Evolutionary conservation across 2,329 filamentous ascomycete genomes (phyloP).

Genomic region (Ophiostoma novo-ulmi): DNA sequence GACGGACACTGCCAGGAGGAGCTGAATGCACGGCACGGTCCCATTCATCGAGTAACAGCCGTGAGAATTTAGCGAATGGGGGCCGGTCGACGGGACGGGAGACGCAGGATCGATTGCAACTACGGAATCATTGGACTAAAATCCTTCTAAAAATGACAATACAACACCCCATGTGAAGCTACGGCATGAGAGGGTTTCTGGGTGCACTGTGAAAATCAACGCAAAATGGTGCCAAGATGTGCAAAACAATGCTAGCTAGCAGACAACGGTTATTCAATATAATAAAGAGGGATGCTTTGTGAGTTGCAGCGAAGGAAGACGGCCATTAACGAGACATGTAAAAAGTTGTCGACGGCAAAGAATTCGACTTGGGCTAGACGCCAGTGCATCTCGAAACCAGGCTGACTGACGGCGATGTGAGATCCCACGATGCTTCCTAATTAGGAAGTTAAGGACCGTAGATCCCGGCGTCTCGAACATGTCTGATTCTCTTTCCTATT

Average conservation of each 20-base stretch:
- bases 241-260: background rate
- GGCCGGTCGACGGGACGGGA: background rate
- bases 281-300: background rate
- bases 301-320: background rate
- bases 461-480: background rate
- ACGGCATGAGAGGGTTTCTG: background rate
- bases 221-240: background rate
- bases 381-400: background rate
- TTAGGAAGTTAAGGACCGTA: background rate
- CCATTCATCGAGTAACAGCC: background rate
- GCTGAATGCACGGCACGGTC: background rate
- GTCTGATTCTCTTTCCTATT: background rate
- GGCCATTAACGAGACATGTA: background rate
- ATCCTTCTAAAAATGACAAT: background rate
- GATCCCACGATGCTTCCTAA: conserved; percentile 1
- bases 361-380: background rate
- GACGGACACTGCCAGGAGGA: background rate
- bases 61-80: background rate
- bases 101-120: background rate
- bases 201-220: background rate
- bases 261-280: background rate
- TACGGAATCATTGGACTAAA: background rate
- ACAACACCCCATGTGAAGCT: background rate
- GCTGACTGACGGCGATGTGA: background rate
- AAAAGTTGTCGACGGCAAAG: background rate